Evolutionary conservation across 1,139 yeast species (phyloP).

Genomic region (Zygosaccharomyces pseudobailii): DNA sequence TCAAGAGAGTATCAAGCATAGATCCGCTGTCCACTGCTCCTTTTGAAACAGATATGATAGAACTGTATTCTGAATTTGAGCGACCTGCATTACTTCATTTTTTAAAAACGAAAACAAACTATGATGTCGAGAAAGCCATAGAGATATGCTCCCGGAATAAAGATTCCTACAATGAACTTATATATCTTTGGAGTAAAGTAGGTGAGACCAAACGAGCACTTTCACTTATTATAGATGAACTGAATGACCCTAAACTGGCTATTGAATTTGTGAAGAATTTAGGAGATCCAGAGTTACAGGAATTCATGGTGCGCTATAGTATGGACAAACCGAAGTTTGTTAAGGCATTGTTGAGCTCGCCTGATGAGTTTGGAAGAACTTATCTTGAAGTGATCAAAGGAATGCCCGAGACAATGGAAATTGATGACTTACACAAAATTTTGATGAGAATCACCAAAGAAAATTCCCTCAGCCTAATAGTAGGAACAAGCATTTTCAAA

Average conservation of each 20-base stretch:
- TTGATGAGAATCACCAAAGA: constrained; percentile 61
- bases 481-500: constrained; percentile 55
- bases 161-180: constrained; percentile 60
- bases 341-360: constrained; percentile 63
- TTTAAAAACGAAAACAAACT: constrained; percentile 46
- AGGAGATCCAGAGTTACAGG: constrained; percentile 76
- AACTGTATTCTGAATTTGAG: constrained; percentile 51
- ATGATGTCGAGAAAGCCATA: constrained; percentile 67
- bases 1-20: constrained; percentile 48
- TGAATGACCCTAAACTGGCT: constrained; percentile 76
- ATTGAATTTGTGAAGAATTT: constrained; percentile 70
- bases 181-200: constrained; percentile 73
- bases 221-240: constrained; percentile 65
- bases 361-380: constrained; percentile 67
- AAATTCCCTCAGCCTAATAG: constrained; percentile 54
- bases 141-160: constrained; percentile 52
- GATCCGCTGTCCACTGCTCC: constrained; percentile 53
- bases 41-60: constrained; percentile 63
- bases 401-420: constrained; percentile 57
- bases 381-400: constrained; percentile 54
- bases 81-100: constrained; percentile 56
- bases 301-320: constrained; percentile 64
- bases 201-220: constrained; percentile 80
- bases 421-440: constrained; percentile 61
- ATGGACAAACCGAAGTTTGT: constrained; percentile 70